Evolutionary conservation across 2,329 filamentous ascomycete genomes (phyloP).

Genomic region (Tetracladium maxilliforme): DNA sequence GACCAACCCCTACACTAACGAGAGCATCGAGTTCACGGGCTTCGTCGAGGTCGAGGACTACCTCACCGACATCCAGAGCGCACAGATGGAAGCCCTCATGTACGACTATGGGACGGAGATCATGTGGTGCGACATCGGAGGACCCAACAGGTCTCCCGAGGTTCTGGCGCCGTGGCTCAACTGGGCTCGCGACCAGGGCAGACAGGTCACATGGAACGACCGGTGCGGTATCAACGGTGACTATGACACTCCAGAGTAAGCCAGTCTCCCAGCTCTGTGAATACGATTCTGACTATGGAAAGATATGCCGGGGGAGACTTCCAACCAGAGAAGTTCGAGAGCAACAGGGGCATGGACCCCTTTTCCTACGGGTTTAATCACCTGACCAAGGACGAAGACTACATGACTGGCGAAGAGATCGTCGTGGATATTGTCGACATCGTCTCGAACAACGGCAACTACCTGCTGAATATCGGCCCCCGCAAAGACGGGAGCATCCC

Average conservation of each 20-base stretch:
- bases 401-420: conserved; percentile 32
- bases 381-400: conserved; percentile 28
- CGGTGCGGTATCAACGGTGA: conserved; percentile 38
- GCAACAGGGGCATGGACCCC: conserved; percentile 40
- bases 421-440: conserved; percentile 32
- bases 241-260: conserved; percentile 46
- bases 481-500: conserved; percentile 34
- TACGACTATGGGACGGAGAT: conserved; percentile 24
- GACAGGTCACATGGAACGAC: conserved; percentile 35
- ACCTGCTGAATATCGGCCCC: conserved; percentile 38
- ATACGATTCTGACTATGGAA: no score
- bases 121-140: conserved; percentile 31
- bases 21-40: conserved; percentile 26
- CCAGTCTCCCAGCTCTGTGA: no score
- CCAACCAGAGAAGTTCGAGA: conserved; percentile 41
- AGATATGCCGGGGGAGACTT: no score
- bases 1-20: no score
- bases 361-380: conserved; percentile 42
- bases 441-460: conserved; percentile 35
- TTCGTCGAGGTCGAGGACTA: conserved; percentile 20
- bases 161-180: conserved; percentile 25
- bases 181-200: conserved; percentile 16
- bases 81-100: conserved; percentile 26
- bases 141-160: conserved; percentile 20
- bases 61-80: conserved; percentile 21